Percentiles rank a stretch among this genome's conserved stretches.
phyloP scores from a whole-genome alignment of 1,284 basidiomycete genomes.

The Paramarasmius palmivorus region DNA sequence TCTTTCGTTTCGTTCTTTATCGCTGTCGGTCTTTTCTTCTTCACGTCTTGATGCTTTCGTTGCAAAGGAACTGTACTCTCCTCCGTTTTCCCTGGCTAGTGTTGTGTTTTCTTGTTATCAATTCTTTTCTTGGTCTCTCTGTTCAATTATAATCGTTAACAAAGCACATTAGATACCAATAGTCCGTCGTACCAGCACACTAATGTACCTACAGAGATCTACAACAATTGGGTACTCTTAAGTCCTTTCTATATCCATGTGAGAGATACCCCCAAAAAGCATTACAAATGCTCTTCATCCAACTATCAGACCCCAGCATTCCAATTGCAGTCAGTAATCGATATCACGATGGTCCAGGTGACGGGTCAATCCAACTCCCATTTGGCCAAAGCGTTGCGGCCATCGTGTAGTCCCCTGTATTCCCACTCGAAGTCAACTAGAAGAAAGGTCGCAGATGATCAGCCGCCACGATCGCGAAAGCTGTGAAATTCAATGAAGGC shows the following conservation, averaged over 20 bases:
- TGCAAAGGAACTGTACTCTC: not conserved
- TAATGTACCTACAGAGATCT: too few relatives aligned
- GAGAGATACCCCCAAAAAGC: not conserved
- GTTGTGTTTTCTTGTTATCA: conserved; percentile 3
- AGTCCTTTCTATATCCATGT: too few relatives aligned
- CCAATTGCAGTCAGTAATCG: not conserved
- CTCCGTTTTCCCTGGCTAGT: not conserved
- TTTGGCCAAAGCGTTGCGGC: conserved; percentile 79
- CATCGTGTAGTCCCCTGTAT: conserved; percentile 79
- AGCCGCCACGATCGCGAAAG: not conserved
- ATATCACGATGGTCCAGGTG: conserved; percentile 59
- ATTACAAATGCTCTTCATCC: not conserved
- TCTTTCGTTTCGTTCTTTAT: not conserved
- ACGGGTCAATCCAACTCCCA: conserved; percentile 78
- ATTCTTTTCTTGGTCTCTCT: not conserved
- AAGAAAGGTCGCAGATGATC: not conserved
- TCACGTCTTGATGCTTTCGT: not conserved
- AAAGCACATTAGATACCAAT: not conserved
- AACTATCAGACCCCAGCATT: too few relatives aligned
- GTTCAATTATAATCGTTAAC: not conserved
- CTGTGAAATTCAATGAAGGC: conserved; percentile 30
- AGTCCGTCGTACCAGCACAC: not conserved
- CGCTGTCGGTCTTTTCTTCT: not conserved
- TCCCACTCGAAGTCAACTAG: conserved; percentile 55
- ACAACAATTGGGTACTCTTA: too few relatives aligned